Base-by-base conservation (phyloP, 805 yeast genomes). In the Metschnikowia arizonensis region DNA sequence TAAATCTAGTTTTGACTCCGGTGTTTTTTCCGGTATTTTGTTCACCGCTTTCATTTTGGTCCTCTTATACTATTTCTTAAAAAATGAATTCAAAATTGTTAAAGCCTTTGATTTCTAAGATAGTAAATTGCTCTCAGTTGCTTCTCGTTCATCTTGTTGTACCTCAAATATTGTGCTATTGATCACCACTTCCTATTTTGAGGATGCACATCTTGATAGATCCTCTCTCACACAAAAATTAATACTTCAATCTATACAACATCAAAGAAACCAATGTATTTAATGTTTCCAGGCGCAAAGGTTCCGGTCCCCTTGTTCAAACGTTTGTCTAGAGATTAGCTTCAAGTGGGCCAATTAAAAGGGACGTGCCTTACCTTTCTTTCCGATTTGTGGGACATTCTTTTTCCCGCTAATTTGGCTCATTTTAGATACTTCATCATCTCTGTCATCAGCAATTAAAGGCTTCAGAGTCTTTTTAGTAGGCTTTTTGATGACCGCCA, bases 381-480 rank as follows among this genome's bases (percentile, higher is more conserved):
- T 55, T 1, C 50, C 50, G 12, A 43, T 43, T 10, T 23, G 35
- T 4, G 48, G 26, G 4, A 34, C 35, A 4, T 38, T 45, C n/a
- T 40, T 45, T 32, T 52, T 52, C 12, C 46, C 47, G 15, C 39
- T 36, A 23, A 50, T 49, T 19, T 48, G 52, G 38, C 39, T 40
- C 46, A 44, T 33, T 33, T 53, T 52, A n/a, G 52, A 47, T 28
- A 53, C 57, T 36, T 57, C 55, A 15, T 39, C 42, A 44, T 55
- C 56, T 14, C 50, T 45, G 11, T 48, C 53, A 4, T 30, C 39
- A 2, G 32, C 45, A 7, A 3, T 21, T 19, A 19, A n/a, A 26
- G 25, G 26, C 17, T 29, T 18, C 40, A 18, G 33, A 11, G 23
- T 21, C 36, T 18, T 21, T 12, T 31, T 31, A 5, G n/a, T 26